Evolutionary conservation across 306 rosid genomes (phyloP).

Genomic region (Cucurbita moschata): DNA sequence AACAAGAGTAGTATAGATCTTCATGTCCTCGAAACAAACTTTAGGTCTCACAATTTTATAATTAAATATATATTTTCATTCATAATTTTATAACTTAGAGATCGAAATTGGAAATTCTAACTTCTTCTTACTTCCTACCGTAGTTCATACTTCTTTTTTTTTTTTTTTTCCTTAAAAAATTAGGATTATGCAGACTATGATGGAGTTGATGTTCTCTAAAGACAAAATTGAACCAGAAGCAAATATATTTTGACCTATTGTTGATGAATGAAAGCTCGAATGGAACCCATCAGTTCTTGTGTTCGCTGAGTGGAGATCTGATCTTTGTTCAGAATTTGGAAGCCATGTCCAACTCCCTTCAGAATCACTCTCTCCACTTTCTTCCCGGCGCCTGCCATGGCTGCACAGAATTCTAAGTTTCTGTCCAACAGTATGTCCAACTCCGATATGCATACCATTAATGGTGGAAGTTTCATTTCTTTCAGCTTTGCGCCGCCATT

Average conservation of each 20-base stretch:
- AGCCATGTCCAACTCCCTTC: slow-evolving; percentile 75
- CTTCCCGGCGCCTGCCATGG: slow-evolving; percentile 44
- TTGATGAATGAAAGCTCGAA: slow-evolving; percentile 30
- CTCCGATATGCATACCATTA: slow-evolving; percentile 60
- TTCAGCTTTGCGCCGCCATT: slow-evolving; percentile 23
- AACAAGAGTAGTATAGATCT: no score
- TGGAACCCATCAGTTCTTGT: slow-evolving; percentile 47
- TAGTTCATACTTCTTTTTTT: neutral
- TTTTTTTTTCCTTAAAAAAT: neutral
- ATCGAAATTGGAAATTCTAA: no score
- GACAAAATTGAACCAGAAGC: neutral
- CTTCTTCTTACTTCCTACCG: no score
- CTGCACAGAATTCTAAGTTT: slow-evolving; percentile 46
- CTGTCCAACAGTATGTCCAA: slow-evolving; percentile 60
- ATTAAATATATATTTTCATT: no score
- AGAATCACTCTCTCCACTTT: slow-evolving; percentile 35
- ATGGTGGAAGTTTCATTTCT: slow-evolving; percentile 27
- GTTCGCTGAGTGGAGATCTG: slow-evolving; percentile 33
- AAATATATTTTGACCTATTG: neutral
- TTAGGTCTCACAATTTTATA: no score
- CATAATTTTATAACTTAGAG: no score
- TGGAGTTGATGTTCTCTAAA: neutral
- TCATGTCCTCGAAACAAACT: no score
- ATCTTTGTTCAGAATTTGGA: slow-evolving; percentile 59
- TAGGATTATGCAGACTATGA: neutral